These are phyloP conservation scores for Chenopodium formosanum DNA, from an alignment of 148 eudicot genomes.

Conservation along the genomic window DNA sequence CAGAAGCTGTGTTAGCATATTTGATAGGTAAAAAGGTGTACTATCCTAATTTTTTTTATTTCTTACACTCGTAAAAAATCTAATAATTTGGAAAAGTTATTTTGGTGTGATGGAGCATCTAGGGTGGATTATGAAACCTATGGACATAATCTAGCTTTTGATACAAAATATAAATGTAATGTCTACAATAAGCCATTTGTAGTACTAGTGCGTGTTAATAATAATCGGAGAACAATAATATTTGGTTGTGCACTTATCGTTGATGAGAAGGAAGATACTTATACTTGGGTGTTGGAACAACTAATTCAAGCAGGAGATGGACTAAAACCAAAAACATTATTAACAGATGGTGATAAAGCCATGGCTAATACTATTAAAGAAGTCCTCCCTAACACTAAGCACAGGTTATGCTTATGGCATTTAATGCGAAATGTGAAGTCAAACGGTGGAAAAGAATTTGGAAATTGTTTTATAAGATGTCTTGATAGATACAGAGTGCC, in stretches of 20 bases:
- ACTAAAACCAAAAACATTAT: not conserved
- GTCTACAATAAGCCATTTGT: not conserved
- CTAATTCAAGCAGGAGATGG: not conserved
- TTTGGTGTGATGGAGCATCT: not conserved
- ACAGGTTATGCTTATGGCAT: not conserved
- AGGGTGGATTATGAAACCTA: not conserved
- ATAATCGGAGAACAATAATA: not conserved
- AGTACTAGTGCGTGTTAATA: not conserved
- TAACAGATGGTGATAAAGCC: not conserved
- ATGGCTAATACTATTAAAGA: not conserved
- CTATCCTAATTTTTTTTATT: no score
- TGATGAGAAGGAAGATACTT: not conserved
- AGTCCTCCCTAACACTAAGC: not conserved
- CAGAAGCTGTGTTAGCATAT: no score
- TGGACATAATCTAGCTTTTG: conserved; percentile 2
- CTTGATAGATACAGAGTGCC: not conserved
- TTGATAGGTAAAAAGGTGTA: no score
- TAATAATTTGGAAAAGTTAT: not conserved
- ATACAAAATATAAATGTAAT: conserved; percentile 3
- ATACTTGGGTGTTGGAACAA: not conserved
- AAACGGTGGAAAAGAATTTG: not conserved
- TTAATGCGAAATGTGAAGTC: not conserved
- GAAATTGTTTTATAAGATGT: not conserved
- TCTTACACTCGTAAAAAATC: no score
- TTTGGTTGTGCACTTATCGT: not conserved